A percentile compares a stretch with the other conserved stretches of the same genome.
These are phyloP conservation scores for Gastrodia elata DNA, from an alignment of 106 monocot species.

Conservation along the genomic window DNA sequence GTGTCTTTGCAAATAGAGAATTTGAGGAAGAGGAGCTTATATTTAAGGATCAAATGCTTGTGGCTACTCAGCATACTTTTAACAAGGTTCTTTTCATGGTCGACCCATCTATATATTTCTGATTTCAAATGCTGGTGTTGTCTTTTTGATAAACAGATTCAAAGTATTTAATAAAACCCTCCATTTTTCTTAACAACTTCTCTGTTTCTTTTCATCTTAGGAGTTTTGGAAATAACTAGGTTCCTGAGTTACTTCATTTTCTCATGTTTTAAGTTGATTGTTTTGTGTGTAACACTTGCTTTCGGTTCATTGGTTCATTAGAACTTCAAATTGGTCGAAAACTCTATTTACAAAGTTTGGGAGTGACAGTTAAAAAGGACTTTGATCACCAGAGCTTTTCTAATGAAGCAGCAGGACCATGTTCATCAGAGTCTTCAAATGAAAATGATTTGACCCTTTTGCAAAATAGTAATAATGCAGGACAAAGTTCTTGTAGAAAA, in stretches of 20 bases:
- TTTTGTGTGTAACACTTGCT: conserved; percentile 87
- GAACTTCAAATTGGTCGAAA: conserved; percentile 96
- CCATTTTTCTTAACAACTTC: neutral
- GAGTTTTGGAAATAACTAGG: neutral
- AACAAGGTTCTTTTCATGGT: conserved; percentile 59
- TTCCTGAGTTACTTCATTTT: conserved; percentile 10
- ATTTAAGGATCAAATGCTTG: conserved; percentile 77
- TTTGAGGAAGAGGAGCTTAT: conserved; percentile 70
- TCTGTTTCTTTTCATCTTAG: neutral
- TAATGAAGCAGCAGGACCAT: conserved; percentile 15
- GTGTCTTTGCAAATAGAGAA: conserved; percentile 58
- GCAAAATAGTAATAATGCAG: conserved; percentile 12
- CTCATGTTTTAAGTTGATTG: conserved; percentile 74
- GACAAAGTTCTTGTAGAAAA: conserved; percentile 21
- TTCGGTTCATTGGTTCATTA: conserved; percentile 79
- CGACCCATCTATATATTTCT: neutral
- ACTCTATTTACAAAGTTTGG: conserved; percentile 61
- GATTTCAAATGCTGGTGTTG: neutral
- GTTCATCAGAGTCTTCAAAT: conserved; percentile 12
- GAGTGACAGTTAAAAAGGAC: conserved; percentile 22
- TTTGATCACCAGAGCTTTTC: conserved; percentile 21
- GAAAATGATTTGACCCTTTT: conserved; percentile 6
- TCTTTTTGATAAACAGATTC: neutral
- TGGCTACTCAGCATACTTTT: conserved; percentile 80
- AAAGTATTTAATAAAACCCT: neutral